Percentiles rank a stretch among this genome's conserved stretches.
These are phyloP conservation scores for Sedum album DNA, from an alignment of 164 flowering plant genomes.

Conservation along the genomic window DNA sequence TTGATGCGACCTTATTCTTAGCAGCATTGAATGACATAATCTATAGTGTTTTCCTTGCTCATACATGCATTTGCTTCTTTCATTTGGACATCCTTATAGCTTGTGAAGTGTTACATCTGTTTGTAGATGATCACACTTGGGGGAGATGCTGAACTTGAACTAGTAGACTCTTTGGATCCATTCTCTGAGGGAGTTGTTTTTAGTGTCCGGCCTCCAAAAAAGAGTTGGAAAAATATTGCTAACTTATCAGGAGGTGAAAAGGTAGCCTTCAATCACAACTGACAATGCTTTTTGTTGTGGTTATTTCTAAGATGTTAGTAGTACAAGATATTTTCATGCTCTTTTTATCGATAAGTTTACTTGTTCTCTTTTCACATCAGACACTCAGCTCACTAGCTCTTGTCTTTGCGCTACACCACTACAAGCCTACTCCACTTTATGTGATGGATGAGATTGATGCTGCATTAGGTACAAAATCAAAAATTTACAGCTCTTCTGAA, in stretches of 20 bases:
- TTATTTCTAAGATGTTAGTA: background rate
- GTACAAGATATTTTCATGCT: background rate
- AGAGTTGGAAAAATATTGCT: constrained; percentile 98
- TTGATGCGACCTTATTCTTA: background rate
- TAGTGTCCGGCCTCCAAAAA: constrained; percentile 98
- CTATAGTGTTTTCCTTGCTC: background rate
- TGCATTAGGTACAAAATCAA: constrained; percentile 60
- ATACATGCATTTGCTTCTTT: background rate
- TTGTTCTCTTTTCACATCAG: constrained; percentile 27
- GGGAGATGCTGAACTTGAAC: constrained; percentile 97
- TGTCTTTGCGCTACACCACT: constrained; percentile 96
- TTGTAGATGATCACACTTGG: constrained; percentile 98
- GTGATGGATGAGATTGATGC: constrained; percentile 99
- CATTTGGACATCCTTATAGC: background rate
- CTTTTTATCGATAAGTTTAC: background rate
- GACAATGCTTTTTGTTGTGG: background rate
- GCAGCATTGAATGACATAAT: too few relatives aligned
- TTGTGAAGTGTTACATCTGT: background rate
- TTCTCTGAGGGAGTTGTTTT: constrained; percentile 99
- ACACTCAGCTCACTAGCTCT: constrained; percentile 98
- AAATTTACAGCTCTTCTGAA: background rate
- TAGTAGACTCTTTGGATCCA: constrained; percentile 97
- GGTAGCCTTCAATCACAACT: constrained; percentile 29
- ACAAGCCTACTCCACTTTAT: constrained; percentile 98
- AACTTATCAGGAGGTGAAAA: constrained; percentile 99